A percentile compares a stretch with the other conserved stretches of the same genome.
phyloP scores from a whole-genome alignment of 2,329 filamentous ascomycete species.

The Tolypocladium guangdongense region DNA sequence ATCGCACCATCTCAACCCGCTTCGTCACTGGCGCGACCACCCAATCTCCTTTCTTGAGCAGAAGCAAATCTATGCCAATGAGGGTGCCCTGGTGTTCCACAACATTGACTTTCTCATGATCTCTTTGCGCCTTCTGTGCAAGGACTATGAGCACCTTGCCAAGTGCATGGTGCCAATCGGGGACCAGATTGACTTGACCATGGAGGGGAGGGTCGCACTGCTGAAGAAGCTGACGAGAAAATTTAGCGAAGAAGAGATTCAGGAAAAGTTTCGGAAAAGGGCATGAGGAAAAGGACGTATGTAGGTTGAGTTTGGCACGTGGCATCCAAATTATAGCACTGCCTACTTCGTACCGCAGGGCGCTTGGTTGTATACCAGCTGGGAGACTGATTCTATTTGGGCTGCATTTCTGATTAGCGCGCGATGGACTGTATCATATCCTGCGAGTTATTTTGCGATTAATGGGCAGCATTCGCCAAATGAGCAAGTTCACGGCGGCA shows the following conservation, averaged over 20 bases:
- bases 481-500: too few species aligned
- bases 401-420: background rate
- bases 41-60: conserved; percentile 61
- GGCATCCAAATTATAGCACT: background rate
- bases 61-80: conserved; percentile 53
- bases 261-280: conserved; percentile 36
- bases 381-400: background rate
- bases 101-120: conserved; percentile 76
- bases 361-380: too few species aligned
- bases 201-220: conserved; percentile 52
- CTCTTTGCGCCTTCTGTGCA: conserved; percentile 54
- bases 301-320: background rate
- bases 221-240: conserved; percentile 52
- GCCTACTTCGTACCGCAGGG: too few species aligned
- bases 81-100: conserved; percentile 65
- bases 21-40: conserved; percentile 73
- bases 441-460: background rate
- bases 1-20: conserved; percentile 68
- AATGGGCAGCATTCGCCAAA: too few species aligned
- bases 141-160: conserved; percentile 62
- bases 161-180: conserved; percentile 64
- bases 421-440: background rate
- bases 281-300: background rate
- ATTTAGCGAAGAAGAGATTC: conserved; percentile 57
- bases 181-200: conserved; percentile 54